Evolutionary conservation across 2,329 filamentous ascomycete species (phyloP).

Genomic region (Aspergillus vadensis): DNA sequence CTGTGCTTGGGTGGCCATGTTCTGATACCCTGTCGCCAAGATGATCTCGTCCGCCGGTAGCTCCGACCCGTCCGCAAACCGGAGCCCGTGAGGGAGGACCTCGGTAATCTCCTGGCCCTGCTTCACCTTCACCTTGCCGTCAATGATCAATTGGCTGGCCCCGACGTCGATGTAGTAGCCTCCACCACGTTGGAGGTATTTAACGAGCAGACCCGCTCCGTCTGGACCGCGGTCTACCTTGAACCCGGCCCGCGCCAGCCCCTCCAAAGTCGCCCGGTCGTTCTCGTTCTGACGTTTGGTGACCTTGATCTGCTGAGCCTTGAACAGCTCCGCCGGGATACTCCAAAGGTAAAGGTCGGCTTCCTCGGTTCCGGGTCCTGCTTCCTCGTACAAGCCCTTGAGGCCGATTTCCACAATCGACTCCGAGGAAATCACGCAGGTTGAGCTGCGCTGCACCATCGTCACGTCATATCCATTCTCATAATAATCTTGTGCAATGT

Average conservation of each 20-base stretch:
- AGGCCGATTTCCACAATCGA: slow-evolving; percentile 57
- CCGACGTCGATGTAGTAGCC: slow-evolving; percentile 74
- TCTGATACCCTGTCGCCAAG: slow-evolving; percentile 62
- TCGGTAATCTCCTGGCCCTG: slow-evolving; percentile 61
- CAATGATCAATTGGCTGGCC: slow-evolving; percentile 61
- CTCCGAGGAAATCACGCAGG: slow-evolving; percentile 62
- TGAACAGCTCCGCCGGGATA: slow-evolving; percentile 61
- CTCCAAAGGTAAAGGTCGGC: slow-evolving; percentile 64
- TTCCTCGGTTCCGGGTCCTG: slow-evolving; percentile 63
- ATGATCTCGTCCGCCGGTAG: slow-evolving; percentile 67
- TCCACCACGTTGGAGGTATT: slow-evolving; percentile 67
- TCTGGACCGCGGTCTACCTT: slow-evolving; percentile 61
- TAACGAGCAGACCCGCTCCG: slow-evolving; percentile 59
- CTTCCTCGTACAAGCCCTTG: slow-evolving; percentile 52
- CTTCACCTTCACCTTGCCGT: slow-evolving; percentile 67
- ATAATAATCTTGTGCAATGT: slow-evolving; percentile 68
- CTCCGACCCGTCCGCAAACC: slow-evolving; percentile 59
- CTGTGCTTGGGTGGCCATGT: slow-evolving; percentile 66
- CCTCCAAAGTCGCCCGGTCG: slow-evolving; percentile 41
- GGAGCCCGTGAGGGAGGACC: slow-evolving; percentile 53
- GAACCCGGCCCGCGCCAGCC: slow-evolving; percentile 62
- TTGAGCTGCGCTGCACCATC: slow-evolving; percentile 68
- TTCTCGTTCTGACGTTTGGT: slow-evolving; percentile 42
- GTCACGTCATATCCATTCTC: slow-evolving; percentile 69
- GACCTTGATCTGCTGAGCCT: slow-evolving; percentile 56